Percentiles rank a stretch among this genome's conserved stretches.
Evolutionary conservation across 2,329 filamentous ascomycete species (phyloP).

Genomic region (Capronia epimyces): DNA sequence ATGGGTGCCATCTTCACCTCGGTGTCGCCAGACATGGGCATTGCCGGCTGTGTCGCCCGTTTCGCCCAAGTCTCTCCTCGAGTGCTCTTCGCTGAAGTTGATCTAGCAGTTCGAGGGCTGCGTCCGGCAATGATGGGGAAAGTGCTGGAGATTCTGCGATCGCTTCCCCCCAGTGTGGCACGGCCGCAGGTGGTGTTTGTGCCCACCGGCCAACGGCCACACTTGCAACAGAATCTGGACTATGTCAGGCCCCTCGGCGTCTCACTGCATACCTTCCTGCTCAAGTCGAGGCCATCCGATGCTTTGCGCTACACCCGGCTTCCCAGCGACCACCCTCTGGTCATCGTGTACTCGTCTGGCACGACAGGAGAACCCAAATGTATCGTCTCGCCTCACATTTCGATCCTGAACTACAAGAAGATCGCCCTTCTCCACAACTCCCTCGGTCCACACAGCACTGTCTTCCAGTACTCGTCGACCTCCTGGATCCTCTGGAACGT

Average conservation of each 20-base stretch:
- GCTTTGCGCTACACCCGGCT: slow-evolving; percentile 37
- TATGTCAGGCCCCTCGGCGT: slow-evolving; percentile 17
- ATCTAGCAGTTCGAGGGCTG: slow-evolving; percentile 71
- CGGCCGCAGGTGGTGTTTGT: slow-evolving; percentile 19
- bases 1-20: slow-evolving; percentile 44
- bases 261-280: slow-evolving; percentile 33
- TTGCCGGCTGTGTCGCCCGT: slow-evolving; percentile 35
- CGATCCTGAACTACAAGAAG: slow-evolving; percentile 41
- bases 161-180: slow-evolving; percentile 43
- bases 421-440: slow-evolving; percentile 43
- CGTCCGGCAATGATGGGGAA: slow-evolving; percentile 67
- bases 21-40: slow-evolving; percentile 43
- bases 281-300: slow-evolving; percentile 30
- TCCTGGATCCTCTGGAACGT: slow-evolving; percentile 47
- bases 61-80: slow-evolving; percentile 39
- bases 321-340: slow-evolving; percentile 40
- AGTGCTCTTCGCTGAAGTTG: slow-evolving; percentile 45
- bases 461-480: slow-evolving; percentile 45
- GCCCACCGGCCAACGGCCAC: slow-evolving; percentile 19
- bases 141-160: slow-evolving; percentile 61
- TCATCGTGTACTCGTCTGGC: slow-evolving; percentile 43
- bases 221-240: slow-evolving; percentile 9
- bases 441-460: slow-evolving; percentile 36
- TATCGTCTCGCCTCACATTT: slow-evolving; percentile 43
- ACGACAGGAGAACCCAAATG: slow-evolving; percentile 44